Conservation (phyloP, 1,284 basidiomycete genomes). For the Ceratobasidium sp. region DNA sequence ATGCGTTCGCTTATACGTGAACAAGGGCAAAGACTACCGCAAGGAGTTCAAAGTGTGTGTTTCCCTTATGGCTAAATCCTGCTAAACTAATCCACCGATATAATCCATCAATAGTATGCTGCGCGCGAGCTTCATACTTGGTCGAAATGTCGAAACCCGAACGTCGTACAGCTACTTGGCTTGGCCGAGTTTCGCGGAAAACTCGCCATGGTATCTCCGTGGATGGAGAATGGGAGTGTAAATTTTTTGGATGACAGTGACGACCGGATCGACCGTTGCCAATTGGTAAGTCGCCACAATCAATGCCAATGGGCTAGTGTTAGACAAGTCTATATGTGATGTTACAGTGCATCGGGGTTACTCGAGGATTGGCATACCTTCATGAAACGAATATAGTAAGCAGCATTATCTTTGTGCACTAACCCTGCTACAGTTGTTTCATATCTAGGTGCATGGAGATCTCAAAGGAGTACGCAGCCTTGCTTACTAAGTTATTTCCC, state of each 20-base stretch:
- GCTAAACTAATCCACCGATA: background rate
- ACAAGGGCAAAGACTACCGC: background rate
- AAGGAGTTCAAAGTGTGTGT: background rate
- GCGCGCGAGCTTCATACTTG: slow-evolving; percentile 8
- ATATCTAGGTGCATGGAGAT: background rate
- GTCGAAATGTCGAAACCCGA: slow-evolving; percentile 15
- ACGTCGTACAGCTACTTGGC: background rate
- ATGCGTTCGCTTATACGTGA: background rate
- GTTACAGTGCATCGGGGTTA: background rate
- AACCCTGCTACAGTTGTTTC: background rate
- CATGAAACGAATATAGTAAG: slow-evolving; percentile 1
- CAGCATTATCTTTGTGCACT: background rate
- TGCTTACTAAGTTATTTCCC: background rate
- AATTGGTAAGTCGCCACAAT: background rate
- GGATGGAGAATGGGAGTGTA: too few relatives aligned
- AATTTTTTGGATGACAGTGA: background rate
- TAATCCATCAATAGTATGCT: background rate
- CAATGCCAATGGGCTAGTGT: too few relatives aligned
- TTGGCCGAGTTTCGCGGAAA: background rate
- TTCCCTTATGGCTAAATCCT: background rate
- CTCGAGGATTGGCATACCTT: slow-evolving; percentile 10
- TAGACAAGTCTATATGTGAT: background rate
- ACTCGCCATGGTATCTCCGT: too few relatives aligned
- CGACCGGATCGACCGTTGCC: background rate
- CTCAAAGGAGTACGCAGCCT: background rate